Evolutionary conservation across 257 asterid genomes (phyloP).

Genomic region (Rubia yunnanensis): DNA sequence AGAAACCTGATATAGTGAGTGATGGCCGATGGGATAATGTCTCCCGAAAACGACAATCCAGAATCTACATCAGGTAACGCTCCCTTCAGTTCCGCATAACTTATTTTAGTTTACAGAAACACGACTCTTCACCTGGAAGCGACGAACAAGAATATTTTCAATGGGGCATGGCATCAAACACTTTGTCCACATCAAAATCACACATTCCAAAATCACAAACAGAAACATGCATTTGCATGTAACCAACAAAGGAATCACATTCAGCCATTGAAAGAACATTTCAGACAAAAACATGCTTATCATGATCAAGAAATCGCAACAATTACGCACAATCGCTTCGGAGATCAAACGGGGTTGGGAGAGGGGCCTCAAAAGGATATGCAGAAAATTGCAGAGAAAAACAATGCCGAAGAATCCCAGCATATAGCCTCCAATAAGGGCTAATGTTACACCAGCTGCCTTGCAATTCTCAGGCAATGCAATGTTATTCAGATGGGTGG

Average conservation of each 20-base stretch:
- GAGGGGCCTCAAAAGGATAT: constrained; percentile 52
- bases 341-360: constrained; percentile 77
- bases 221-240: background rate
- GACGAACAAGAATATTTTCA: background rate
- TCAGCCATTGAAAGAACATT: background rate
- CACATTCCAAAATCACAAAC: background rate
- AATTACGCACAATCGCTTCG: constrained; percentile 50
- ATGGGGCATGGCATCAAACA: background rate
- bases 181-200: background rate
- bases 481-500: background rate
- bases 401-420: constrained; percentile 72
- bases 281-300: background rate
- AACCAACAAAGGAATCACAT: background rate
- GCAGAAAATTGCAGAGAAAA: constrained; percentile 70
- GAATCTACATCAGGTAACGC: too few species aligned
- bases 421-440: constrained; percentile 66
- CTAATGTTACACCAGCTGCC: constrained; percentile 32
- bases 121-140: background rate
- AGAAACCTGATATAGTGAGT: too few species aligned
- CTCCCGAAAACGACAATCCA: too few species aligned
- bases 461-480: constrained; percentile 25
- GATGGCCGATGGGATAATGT: too few species aligned
- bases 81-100: too few species aligned
- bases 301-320: background rate
- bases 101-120: too few species aligned